phyloP scores from a whole-genome alignment of 75 land plant genomes.

The Larix kaempferi region DNA sequence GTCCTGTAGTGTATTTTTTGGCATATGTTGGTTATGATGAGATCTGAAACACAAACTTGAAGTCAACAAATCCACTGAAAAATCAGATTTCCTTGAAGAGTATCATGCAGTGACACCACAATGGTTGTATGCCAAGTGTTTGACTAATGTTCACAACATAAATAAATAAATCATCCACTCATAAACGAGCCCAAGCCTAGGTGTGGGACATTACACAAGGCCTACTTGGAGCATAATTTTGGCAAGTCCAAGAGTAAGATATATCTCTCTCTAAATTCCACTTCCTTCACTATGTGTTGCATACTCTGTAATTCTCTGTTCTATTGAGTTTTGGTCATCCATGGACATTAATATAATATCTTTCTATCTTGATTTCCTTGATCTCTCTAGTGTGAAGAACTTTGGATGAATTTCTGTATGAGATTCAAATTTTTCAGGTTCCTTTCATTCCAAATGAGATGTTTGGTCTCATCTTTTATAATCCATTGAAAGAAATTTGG shows the following conservation, averaged over 20 bases:
- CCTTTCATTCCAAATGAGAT: not conserved
- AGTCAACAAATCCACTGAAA: too few species aligned
- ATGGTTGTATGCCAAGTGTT: too few species aligned
- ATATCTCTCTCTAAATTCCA: not conserved
- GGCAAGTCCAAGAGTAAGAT: constrained; percentile 38
- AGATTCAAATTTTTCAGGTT: not conserved
- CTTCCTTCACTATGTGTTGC: not conserved
- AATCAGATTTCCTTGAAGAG: too few species aligned
- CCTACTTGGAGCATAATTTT: constrained; percentile 16
- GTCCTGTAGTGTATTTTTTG: too few species aligned
- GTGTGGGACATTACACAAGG: too few species aligned
- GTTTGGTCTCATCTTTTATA: not conserved
- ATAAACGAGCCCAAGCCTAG: too few species aligned
- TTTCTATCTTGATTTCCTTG: not conserved
- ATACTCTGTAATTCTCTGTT: not conserved
- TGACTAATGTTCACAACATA: too few species aligned
- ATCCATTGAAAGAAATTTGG: not conserved
- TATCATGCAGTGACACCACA: too few species aligned
- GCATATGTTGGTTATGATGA: too few species aligned
- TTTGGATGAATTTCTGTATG: not conserved
- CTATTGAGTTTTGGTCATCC: not conserved
- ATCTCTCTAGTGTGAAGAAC: too few species aligned
- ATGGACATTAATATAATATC: not conserved
- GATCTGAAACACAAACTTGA: too few species aligned
- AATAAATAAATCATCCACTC: too few species aligned